Evolutionary conservation across 192 early-diverging fungal genomes (phyloP).

Genomic region (Backusella macrospora): DNA sequence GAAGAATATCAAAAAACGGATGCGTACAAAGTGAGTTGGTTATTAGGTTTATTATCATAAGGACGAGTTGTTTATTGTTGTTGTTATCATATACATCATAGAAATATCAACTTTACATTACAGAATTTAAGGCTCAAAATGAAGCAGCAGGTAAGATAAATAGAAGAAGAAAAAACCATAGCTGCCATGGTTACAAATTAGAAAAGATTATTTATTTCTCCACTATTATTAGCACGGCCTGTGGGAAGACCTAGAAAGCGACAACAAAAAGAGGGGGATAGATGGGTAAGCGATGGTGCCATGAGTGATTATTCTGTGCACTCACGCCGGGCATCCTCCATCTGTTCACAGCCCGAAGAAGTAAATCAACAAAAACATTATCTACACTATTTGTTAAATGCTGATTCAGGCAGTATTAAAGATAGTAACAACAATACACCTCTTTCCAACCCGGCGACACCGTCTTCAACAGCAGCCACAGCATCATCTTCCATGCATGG

Average conservation of each 20-base stretch:
- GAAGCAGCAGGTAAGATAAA: conserved; percentile 34
- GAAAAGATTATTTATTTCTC: not conserved
- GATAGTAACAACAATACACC: not conserved
- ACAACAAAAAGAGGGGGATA: not conserved
- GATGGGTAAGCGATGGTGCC: not conserved
- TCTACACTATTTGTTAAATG: conserved; percentile 24
- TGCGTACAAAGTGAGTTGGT: conserved; percentile 31
- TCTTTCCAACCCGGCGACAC: not conserved
- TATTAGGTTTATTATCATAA: not conserved
- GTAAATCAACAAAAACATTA: conserved; percentile 15
- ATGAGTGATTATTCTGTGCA: not conserved
- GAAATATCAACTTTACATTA: conserved; percentile 46
- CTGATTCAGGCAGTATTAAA: not conserved
- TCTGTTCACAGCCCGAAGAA: not conserved
- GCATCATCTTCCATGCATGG: not conserved
- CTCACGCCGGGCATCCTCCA: not conserved
- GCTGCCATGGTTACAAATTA: not conserved
- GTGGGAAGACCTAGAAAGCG: conserved; percentile 37
- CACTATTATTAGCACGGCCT: conserved; percentile 19
- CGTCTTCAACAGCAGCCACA: not conserved
- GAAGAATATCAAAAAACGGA: conserved; percentile 43
- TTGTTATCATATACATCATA: not conserved
- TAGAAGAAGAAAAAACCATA: not conserved
- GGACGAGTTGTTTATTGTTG: not conserved
- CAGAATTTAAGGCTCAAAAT: conserved; percentile 44